These are phyloP conservation scores for Monosporascus sp. DNA, from an alignment of 2,329 filamentous ascomycete species.

Conservation along the genomic window DNA sequence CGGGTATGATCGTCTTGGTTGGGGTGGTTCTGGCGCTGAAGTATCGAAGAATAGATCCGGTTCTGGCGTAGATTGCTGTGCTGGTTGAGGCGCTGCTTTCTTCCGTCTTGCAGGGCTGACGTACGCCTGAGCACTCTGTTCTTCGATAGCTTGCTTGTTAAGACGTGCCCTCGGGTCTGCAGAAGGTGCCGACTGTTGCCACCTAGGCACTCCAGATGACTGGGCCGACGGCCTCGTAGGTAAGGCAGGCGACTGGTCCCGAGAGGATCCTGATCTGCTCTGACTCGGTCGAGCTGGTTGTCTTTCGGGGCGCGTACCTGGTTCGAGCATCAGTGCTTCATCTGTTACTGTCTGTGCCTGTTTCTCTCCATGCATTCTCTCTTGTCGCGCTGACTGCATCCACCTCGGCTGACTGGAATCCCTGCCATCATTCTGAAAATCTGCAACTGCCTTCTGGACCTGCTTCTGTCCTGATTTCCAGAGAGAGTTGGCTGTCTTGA, in stretches of 20 bases:
- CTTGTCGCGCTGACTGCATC: constrained; percentile 73
- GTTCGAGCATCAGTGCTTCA: constrained; percentile 76
- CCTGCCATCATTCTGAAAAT: constrained; percentile 67
- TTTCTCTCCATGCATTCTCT: constrained; percentile 31
- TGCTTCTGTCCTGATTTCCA: constrained; percentile 96
- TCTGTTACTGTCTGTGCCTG: constrained; percentile 49
- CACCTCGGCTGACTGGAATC: constrained; percentile 85
- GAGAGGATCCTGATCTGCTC: constrained; percentile 23
- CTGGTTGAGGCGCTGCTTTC: constrained; percentile 52
- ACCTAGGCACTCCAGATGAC: constrained; percentile 47
- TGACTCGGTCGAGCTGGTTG: constrained; percentile 26
- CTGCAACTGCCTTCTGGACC: constrained; percentile 84
- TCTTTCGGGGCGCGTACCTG: constrained; percentile 51
- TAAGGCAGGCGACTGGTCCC: constrained; percentile 46
- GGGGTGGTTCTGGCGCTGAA: constrained; percentile 27
- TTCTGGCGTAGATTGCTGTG: constrained; percentile 40
- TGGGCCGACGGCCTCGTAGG: constrained; percentile 37
- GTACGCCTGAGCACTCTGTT: constrained; percentile 78
- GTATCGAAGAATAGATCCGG: constrained; percentile 61
- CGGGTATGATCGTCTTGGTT: constrained; percentile 13
- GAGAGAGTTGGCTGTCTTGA: constrained; percentile 90
- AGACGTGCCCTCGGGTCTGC: constrained; percentile 56
- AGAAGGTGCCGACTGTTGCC: constrained; percentile 47
- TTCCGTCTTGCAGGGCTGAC: constrained; percentile 80
- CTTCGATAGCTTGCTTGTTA: constrained; percentile 68